Evolutionary conservation across 108 stramenopile species (phyloP).

Genomic region (Licmophora abbreviata): DNA sequence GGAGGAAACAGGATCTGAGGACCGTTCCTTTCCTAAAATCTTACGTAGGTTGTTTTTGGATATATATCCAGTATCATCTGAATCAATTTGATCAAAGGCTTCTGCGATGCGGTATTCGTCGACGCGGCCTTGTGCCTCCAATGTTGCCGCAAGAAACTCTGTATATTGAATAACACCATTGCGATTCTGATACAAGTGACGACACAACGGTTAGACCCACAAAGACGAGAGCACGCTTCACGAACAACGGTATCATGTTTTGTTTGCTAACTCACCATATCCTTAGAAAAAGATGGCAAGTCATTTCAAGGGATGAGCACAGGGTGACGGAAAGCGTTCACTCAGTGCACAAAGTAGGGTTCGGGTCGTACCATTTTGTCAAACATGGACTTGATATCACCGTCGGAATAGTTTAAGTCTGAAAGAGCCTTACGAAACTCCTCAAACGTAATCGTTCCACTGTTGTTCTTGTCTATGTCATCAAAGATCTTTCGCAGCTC

Average conservation of each 20-base stretch:
- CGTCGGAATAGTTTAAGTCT: constrained; percentile 32
- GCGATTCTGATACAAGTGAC: neutral
- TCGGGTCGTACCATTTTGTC: constrained; percentile 35
- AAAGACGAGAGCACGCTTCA: too few relatives aligned
- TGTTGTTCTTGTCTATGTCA: constrained; percentile 36
- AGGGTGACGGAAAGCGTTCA: neutral
- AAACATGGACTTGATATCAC: constrained; percentile 42
- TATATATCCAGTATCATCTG: constrained; percentile 71
- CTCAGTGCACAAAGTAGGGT: constrained; percentile 18
- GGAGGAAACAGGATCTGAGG: too few relatives aligned
- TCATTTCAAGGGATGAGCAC: neutral
- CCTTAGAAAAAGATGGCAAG: too few relatives aligned
- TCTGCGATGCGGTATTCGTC: constrained; percentile 52
- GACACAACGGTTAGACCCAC: too few relatives aligned
- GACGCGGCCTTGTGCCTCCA: constrained; percentile 58
- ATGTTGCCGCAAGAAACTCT: constrained; percentile 82
- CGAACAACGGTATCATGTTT: too few relatives aligned
- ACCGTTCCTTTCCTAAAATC: neutral
- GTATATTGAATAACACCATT: constrained; percentile 44
- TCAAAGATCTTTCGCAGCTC: constrained; percentile 73
- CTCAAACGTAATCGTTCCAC: constrained; percentile 61
- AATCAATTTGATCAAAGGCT: constrained; percentile 79
- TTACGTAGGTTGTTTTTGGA: constrained; percentile 9
- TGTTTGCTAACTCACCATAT: too few relatives aligned
- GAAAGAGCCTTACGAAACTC: constrained; percentile 65